phyloP scores from a whole-genome alignment of 2,329 filamentous ascomycete genomes.

The Fusarium buharicum region DNA sequence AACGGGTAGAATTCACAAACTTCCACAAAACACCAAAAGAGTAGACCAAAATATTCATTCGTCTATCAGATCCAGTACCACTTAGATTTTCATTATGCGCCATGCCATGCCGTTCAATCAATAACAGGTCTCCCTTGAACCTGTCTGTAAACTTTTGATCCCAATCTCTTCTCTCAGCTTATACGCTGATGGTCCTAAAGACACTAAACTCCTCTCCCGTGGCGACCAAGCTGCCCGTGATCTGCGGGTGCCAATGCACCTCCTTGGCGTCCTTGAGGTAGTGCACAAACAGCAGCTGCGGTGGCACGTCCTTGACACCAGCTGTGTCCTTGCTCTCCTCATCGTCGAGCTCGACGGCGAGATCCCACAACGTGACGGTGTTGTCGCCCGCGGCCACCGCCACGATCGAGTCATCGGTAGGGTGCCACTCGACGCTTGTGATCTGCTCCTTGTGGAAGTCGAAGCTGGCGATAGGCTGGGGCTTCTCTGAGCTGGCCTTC shows the following conservation, averaged over 20 bases:
- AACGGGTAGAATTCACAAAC: background rate
- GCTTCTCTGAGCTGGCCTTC: slow-evolving; percentile 73
- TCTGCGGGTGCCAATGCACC: slow-evolving; percentile 96
- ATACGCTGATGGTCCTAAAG: slow-evolving; percentile 86
- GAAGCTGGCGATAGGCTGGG: slow-evolving; percentile 90
- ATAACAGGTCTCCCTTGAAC: slow-evolving; percentile 29
- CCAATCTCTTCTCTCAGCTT: slow-evolving; percentile 40
- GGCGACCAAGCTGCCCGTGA: slow-evolving; percentile 87
- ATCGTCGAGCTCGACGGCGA: slow-evolving; percentile 95
- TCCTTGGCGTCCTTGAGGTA: slow-evolving; percentile 97
- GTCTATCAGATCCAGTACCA: slow-evolving; percentile 36
- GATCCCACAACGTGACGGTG: slow-evolving; percentile 95
- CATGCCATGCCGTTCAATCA: slow-evolving; percentile 42
- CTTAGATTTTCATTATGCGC: slow-evolving; percentile 37
- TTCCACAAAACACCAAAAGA: background rate
- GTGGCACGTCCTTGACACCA: slow-evolving; percentile 88
- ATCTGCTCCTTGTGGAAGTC: slow-evolving; percentile 97
- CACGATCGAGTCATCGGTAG: slow-evolving; percentile 94
- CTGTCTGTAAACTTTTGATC: slow-evolving; percentile 30
- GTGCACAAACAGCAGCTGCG: slow-evolving; percentile 95
- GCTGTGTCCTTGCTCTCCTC: slow-evolving; percentile 93
- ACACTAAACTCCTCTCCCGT: slow-evolving; percentile 91
- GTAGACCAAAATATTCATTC: slow-evolving; percentile 18
- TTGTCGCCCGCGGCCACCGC: slow-evolving; percentile 92
- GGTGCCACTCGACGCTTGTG: slow-evolving; percentile 96